Percentiles rank a stretch among this genome's conserved stretches.
Evolutionary conservation across 2,329 filamentous ascomycete species (phyloP).

Genomic region (Passalora sequoiae): DNA sequence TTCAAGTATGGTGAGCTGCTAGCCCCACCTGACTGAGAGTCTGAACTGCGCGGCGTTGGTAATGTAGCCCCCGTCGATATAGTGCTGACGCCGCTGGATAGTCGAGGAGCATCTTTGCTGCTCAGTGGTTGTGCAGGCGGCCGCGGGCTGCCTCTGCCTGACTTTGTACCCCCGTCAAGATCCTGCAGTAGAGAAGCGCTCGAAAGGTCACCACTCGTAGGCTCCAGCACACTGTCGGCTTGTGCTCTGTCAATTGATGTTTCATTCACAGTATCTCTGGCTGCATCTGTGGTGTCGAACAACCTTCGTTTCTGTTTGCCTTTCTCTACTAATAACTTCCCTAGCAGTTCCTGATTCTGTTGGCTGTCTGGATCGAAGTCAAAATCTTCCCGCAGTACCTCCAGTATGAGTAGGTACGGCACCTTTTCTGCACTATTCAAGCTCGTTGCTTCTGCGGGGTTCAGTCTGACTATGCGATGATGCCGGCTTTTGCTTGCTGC

Average conservation of each 20-base stretch:
- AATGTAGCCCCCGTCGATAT: slow-evolving; percentile 57
- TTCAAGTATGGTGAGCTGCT: slow-evolving; percentile 55
- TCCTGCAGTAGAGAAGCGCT: slow-evolving; percentile 65
- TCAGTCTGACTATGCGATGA: slow-evolving; percentile 76
- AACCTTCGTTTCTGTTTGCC: slow-evolving; percentile 50
- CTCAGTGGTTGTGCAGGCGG: slow-evolving; percentile 13
- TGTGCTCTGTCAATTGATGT: slow-evolving; percentile 40
- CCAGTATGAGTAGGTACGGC: slow-evolving; percentile 78
- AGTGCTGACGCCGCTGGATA: slow-evolving; percentile 59
- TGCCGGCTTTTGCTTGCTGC: slow-evolving; percentile 70
- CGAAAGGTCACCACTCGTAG: slow-evolving; percentile 70
- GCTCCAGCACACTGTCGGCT: slow-evolving; percentile 75
- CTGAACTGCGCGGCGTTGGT: slow-evolving; percentile 64
- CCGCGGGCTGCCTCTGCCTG: slow-evolving; percentile 25
- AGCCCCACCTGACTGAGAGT: slow-evolving; percentile 52
- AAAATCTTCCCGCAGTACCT: slow-evolving; percentile 76
- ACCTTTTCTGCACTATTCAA: slow-evolving; percentile 83
- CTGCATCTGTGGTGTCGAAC: slow-evolving; percentile 58
- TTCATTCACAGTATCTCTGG: slow-evolving; percentile 42
- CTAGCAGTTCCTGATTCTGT: slow-evolving; percentile 64
- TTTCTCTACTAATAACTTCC: slow-evolving; percentile 62
- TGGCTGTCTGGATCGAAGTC: slow-evolving; percentile 70
- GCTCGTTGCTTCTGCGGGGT: slow-evolving; percentile 77
- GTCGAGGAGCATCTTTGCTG: slow-evolving; percentile 44
- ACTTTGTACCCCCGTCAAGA: slow-evolving; percentile 46